These are phyloP conservation scores for Karstenula rhodostoma DNA, from an alignment of 2,329 filamentous ascomycete species.

Conservation along the genomic window DNA sequence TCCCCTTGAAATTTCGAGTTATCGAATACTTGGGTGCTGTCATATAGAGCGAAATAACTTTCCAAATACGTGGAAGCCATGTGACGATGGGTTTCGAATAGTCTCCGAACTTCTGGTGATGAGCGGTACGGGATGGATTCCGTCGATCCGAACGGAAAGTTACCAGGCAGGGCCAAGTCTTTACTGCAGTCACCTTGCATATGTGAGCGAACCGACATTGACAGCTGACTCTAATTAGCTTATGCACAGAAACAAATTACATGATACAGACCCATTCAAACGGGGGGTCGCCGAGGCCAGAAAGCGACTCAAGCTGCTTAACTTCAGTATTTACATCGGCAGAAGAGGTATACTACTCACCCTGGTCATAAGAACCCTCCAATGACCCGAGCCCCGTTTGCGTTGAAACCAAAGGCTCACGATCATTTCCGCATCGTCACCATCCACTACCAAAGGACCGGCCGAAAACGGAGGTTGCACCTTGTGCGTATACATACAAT, in stretches of 20 bases:
- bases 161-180: slow-evolving; percentile 31
- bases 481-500: slow-evolving; percentile 28
- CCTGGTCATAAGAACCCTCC: slow-evolving; percentile 21
- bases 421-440: slow-evolving; percentile 26
- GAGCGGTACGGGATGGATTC: slow-evolving; percentile 26
- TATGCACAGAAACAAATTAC: neutral
- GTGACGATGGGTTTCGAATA: slow-evolving; percentile 17
- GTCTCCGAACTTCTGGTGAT: slow-evolving; percentile 14
- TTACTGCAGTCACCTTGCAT: slow-evolving; percentile 21
- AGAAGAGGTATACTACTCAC: slow-evolving; percentile 12
- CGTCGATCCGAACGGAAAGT: slow-evolving; percentile 30
- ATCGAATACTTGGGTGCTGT: slow-evolving; percentile 23
- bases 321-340: neutral
- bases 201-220: slow-evolving; percentile 21
- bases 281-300: slow-evolving; percentile 13
- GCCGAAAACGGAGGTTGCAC: slow-evolving; percentile 5
- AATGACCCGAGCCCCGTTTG: slow-evolving; percentile 27
- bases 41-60: slow-evolving; percentile 24
- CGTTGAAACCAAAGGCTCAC: slow-evolving; percentile 31
- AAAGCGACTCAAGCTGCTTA: slow-evolving; percentile 24
- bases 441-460: slow-evolving; percentile 17
- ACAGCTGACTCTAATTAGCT: neutral
- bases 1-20: slow-evolving; percentile 15
- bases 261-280: slow-evolving; percentile 20
- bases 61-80: slow-evolving; percentile 17